Conservation (phyloP, 2,329 filamentous ascomycete species). For the Fusarium nisikadoi region DNA sequence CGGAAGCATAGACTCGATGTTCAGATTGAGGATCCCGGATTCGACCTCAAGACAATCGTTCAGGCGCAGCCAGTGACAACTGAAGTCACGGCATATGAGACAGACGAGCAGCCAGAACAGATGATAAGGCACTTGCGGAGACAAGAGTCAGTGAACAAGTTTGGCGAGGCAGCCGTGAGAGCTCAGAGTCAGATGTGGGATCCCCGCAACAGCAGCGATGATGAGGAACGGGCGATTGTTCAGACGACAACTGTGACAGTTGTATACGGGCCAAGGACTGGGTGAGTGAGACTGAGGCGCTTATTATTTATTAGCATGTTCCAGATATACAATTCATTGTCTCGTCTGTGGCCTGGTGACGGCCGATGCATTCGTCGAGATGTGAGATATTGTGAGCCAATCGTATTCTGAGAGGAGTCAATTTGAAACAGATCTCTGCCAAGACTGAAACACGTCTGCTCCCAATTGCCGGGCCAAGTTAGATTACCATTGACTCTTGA, state of each 20-base stretch:
- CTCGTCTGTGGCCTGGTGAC: neutral
- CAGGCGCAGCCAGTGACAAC: constrained; percentile 37
- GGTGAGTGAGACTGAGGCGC: neutral
- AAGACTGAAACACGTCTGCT: constrained; percentile 19
- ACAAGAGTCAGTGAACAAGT: constrained; percentile 40
- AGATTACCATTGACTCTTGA: neutral
- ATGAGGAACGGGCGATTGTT: constrained; percentile 37
- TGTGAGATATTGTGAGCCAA: neutral
- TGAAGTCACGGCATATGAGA: constrained; percentile 19
- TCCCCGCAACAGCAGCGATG: constrained; percentile 19
- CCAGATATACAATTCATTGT: neutral
- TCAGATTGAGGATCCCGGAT: constrained; percentile 20
- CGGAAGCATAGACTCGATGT: constrained; percentile 20
- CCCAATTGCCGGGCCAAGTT: neutral
- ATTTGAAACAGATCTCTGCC: constrained; percentile 10
- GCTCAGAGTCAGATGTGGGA: constrained; percentile 20
- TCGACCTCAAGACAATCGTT: constrained; percentile 39
- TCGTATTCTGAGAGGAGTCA: neutral
- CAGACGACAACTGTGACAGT: constrained; percentile 43
- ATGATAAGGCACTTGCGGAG: constrained; percentile 35
- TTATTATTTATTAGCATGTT: neutral
- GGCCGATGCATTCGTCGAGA: neutral
- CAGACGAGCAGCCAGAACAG: constrained; percentile 21
- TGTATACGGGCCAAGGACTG: constrained; percentile 32
- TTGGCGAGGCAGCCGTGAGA: constrained; percentile 20